Percentiles rank a stretch among this genome's conserved stretches.
These are phyloP conservation scores for Talaromyces piceae DNA, from an alignment of 2,329 filamentous ascomycete genomes.

Conservation along the genomic window DNA sequence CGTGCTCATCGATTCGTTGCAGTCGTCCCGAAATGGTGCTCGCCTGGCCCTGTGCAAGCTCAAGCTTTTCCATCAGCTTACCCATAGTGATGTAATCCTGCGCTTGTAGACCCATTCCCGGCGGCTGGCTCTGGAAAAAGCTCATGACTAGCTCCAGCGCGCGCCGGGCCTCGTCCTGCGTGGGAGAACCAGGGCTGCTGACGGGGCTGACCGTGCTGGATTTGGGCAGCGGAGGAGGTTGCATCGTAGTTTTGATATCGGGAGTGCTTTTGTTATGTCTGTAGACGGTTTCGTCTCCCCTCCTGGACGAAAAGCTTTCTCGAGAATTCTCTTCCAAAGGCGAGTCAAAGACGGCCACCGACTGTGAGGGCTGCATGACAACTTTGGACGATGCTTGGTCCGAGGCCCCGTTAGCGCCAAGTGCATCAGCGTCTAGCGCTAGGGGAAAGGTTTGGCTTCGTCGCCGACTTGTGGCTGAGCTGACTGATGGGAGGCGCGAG, in stretches of 20 bases:
- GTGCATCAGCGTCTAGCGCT: slow-evolving; percentile 37
- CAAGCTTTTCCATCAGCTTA: slow-evolving; percentile 78
- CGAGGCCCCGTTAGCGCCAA: slow-evolving; percentile 30
- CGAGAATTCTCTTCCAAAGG: slow-evolving; percentile 41
- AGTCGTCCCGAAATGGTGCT: slow-evolving; percentile 36
- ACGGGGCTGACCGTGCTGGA: slow-evolving; percentile 42
- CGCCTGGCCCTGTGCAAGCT: slow-evolving; percentile 51
- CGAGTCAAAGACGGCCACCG: slow-evolving; percentile 43
- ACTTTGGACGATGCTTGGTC: slow-evolving; percentile 52
- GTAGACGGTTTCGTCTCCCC: slow-evolving; percentile 26
- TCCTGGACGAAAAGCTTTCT: background rate
- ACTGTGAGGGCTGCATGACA: slow-evolving; percentile 30
- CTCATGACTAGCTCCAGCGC: slow-evolving; percentile 74
- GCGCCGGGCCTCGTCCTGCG: slow-evolving; percentile 75
- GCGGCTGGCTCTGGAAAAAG: slow-evolving; percentile 68
- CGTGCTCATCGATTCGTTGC: slow-evolving; percentile 36
- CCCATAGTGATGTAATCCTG: slow-evolving; percentile 72
- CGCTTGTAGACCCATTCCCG: slow-evolving; percentile 56
- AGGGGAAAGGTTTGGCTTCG: slow-evolving; percentile 82
- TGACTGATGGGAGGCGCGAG: slow-evolving; percentile 39
- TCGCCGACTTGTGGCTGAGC: slow-evolving; percentile 61
- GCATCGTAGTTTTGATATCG: slow-evolving; percentile 37
- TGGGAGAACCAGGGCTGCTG: slow-evolving; percentile 59
- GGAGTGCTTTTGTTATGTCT: slow-evolving; percentile 40
- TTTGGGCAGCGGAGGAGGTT: slow-evolving; percentile 31